phyloP scores from a whole-genome alignment of 129 eudicot species.

The Escallonia herrerae region DNA sequence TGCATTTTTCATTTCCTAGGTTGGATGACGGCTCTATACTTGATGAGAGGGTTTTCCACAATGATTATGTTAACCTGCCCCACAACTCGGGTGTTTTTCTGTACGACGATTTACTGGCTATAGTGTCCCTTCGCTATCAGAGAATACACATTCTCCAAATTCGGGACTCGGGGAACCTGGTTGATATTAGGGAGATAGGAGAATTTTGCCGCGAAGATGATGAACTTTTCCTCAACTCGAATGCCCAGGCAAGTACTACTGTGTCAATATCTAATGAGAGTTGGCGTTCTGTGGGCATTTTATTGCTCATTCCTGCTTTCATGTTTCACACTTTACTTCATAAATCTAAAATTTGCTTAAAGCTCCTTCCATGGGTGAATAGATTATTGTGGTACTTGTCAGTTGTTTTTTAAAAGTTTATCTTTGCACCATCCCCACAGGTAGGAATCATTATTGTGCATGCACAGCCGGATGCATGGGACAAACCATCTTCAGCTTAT shows the following conservation, averaged over 20 bases:
- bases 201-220: conserved; percentile 98
- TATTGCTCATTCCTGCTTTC: neutral
- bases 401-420: no score
- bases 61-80: conserved; percentile 89
- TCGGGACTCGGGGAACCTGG: conserved; percentile 95
- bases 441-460: no score
- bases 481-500: no score
- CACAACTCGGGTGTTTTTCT: conserved; percentile 85
- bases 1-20: conserved; percentile 31
- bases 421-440: no score
- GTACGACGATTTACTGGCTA: conserved; percentile 85
- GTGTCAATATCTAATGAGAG: conserved; percentile 2
- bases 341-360: no score
- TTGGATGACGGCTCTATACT: conserved; percentile 88
- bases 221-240: conserved; percentile 80
- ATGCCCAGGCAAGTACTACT: conserved; percentile 68
- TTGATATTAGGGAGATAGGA: conserved; percentile 84
- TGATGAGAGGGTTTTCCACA: conserved; percentile 86
- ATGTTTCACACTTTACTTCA: neutral
- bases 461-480: no score
- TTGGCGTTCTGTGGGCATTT: conserved; percentile 2
- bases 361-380: no score
- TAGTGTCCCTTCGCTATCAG: conserved; percentile 91
- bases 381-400: no score
- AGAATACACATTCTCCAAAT: conserved; percentile 92